Percentiles rank a stretch among this genome's conserved stretches.
Evolutionary conservation across 2,329 filamentous ascomycete species (phyloP).

Genomic region (Orbilia quercus): DNA sequence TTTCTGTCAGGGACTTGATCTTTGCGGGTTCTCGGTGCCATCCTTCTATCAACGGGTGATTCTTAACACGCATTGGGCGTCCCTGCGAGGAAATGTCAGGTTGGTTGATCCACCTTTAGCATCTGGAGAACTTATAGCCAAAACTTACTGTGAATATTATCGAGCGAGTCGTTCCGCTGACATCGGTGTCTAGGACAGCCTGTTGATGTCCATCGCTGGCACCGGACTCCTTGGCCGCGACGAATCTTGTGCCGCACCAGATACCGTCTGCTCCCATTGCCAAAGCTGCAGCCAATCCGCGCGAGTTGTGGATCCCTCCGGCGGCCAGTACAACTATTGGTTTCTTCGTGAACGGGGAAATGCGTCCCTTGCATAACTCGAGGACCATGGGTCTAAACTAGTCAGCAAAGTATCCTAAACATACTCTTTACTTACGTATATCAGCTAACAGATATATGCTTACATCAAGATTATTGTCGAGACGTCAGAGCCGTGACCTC

Average conservation of each 20-base stretch:
- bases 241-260: slow-evolving; percentile 94
- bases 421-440: background rate
- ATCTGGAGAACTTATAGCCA: background rate
- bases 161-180: slow-evolving; percentile 83
- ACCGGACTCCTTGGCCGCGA: slow-evolving; percentile 83
- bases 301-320: slow-evolving; percentile 85
- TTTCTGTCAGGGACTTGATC: slow-evolving; percentile 78
- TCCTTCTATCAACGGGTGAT: slow-evolving; percentile 82
- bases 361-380: slow-evolving; percentile 80
- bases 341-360: slow-evolving; percentile 76
- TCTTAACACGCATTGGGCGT: slow-evolving; percentile 79
- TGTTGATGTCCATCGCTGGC: slow-evolving; percentile 85
- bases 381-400: slow-evolving; percentile 85
- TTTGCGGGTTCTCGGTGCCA: slow-evolving; percentile 83
- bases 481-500: slow-evolving; percentile 78
- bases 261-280: slow-evolving; percentile 90
- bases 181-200: slow-evolving; percentile 79
- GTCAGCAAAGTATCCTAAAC: slow-evolving; percentile 65
- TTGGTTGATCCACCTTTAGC: background rate
- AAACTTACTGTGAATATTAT: slow-evolving; percentile 65
- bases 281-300: slow-evolving; percentile 81
- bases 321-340: slow-evolving; percentile 86
- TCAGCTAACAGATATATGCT: slow-evolving; percentile 6
- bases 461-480: slow-evolving; percentile 60
- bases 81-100: slow-evolving; percentile 68